phyloP scores from a whole-genome alignment of 1,139 yeast species.

The Blastobotrys aristatus region DNA sequence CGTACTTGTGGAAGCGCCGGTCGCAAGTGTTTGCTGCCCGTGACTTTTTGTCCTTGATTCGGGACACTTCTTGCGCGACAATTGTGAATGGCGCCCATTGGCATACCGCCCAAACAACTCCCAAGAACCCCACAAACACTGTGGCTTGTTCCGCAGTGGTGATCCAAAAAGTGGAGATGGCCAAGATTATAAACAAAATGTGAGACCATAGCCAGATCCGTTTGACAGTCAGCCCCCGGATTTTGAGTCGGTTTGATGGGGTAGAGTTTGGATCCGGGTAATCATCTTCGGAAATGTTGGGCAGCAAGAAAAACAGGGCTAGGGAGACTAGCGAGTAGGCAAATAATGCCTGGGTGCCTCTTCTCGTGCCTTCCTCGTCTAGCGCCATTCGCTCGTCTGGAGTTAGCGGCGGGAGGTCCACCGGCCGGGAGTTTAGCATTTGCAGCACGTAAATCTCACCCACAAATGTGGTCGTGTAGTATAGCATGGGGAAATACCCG shows the following conservation, averaged over 20 bases:
- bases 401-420: conserved; percentile 17
- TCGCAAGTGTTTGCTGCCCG: too few species aligned
- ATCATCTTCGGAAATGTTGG: conserved; percentile 24
- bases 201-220: conserved; percentile 34
- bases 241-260: neutral
- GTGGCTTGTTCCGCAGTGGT: conserved; percentile 29
- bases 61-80: conserved; percentile 36
- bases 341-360: conserved; percentile 37
- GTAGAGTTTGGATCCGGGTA: too few species aligned
- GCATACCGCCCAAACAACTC: conserved; percentile 39
- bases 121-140: conserved; percentile 33
- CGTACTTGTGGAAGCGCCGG: too few species aligned
- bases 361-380: conserved; percentile 32
- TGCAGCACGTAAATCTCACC: conserved; percentile 36
- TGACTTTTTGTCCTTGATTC: conserved; percentile 25
- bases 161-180: conserved; percentile 32
- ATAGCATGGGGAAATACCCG: conserved; percentile 37
- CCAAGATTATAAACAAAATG: conserved; percentile 32
- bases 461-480: conserved; percentile 39
- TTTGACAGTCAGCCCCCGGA: conserved; percentile 20
- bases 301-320: too few species aligned
- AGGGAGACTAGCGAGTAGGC: too few species aligned
- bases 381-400: conserved; percentile 19
- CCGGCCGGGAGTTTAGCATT: conserved; percentile 17
- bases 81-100: conserved; percentile 41